Conservation (phyloP, 352 stramenopile species). For the Elongisporangium senticosum region DNA sequence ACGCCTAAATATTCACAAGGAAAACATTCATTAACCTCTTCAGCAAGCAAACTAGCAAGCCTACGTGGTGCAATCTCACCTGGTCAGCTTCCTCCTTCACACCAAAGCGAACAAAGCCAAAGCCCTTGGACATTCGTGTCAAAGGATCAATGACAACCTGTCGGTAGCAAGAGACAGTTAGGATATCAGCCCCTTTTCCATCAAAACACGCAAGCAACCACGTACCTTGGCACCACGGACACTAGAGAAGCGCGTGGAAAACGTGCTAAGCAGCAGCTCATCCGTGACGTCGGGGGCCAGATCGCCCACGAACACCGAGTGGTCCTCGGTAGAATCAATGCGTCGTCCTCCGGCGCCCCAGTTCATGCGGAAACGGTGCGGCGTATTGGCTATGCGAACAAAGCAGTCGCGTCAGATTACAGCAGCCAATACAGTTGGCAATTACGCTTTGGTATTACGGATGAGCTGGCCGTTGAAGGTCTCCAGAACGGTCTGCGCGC, state of each 20-base stretch:
- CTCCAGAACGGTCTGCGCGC: conserved; percentile 82
- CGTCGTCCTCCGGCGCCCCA: conserved; percentile 85
- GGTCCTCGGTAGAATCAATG: conserved; percentile 79
- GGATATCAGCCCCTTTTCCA: not conserved
- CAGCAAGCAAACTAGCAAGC: not conserved
- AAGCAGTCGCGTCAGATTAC: not conserved
- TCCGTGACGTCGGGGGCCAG: conserved; percentile 88
- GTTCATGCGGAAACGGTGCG: conserved; percentile 90
- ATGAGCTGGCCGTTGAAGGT: conserved; percentile 85
- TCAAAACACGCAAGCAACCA: no score
- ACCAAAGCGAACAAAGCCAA: conserved; percentile 89
- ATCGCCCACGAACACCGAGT: conserved; percentile 91
- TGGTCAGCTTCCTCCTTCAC: conserved; percentile 85
- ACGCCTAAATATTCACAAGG: conserved; percentile 21
- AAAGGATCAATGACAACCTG: conserved; percentile 84
- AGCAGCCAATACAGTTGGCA: conserved; percentile 6
- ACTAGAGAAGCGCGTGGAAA: conserved; percentile 71
- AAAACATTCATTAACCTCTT: not conserved
- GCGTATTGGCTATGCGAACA: conserved; percentile 63
- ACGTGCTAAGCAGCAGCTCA: conserved; percentile 80
- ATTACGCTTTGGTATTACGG: conserved; percentile 32
- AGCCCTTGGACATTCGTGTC: conserved; percentile 89
- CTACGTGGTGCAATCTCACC: conserved; percentile 1
- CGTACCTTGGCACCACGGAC: conserved; percentile 78
- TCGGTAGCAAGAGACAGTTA: conserved; percentile 4